phyloP scores from a whole-genome alignment of 2,329 filamentous ascomycete genomes.

The Colletotrichum truncatum region DNA sequence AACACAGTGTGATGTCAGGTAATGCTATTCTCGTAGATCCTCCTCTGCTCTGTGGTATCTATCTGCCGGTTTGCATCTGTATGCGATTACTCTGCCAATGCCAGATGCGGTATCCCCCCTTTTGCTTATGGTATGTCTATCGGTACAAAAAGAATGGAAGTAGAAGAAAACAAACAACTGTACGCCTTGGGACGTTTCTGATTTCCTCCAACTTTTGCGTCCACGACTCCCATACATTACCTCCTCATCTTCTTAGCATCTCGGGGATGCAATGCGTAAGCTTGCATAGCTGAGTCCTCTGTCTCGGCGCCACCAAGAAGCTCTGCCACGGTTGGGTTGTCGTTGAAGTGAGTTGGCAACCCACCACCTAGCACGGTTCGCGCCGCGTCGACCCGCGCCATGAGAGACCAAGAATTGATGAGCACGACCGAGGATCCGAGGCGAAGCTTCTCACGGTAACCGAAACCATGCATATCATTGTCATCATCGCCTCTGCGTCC shows the following conservation, averaged over 20 bases:
- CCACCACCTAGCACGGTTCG: constrained; percentile 58
- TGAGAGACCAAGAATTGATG: constrained; percentile 62
- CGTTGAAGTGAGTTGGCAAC: constrained; percentile 47
- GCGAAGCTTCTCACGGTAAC: constrained; percentile 61
- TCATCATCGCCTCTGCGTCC: constrained; percentile 43
- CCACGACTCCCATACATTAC: background rate
- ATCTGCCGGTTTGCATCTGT: constrained; percentile 2
- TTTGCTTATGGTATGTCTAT: background rate
- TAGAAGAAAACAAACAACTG: background rate
- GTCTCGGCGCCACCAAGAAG: constrained; percentile 43
- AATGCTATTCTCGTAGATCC: background rate
- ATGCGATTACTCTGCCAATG: background rate
- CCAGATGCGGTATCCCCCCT: background rate
- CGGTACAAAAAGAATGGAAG: background rate
- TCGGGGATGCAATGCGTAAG: constrained; percentile 5
- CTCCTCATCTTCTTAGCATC: constrained; percentile 24
- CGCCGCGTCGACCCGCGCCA: constrained; percentile 57
- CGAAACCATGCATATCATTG: constrained; percentile 51
- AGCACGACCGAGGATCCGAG: constrained; percentile 54
- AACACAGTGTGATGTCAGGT: background rate
- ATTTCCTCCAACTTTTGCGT: background rate
- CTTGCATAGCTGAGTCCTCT: constrained; percentile 35
- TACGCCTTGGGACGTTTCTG: background rate
- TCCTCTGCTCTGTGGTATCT: constrained; percentile 24
- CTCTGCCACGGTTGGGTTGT: constrained; percentile 49